phyloP scores from a whole-genome alignment of 371 early-diverging fungal genomes.

The Smittium mucronatum region DNA sequence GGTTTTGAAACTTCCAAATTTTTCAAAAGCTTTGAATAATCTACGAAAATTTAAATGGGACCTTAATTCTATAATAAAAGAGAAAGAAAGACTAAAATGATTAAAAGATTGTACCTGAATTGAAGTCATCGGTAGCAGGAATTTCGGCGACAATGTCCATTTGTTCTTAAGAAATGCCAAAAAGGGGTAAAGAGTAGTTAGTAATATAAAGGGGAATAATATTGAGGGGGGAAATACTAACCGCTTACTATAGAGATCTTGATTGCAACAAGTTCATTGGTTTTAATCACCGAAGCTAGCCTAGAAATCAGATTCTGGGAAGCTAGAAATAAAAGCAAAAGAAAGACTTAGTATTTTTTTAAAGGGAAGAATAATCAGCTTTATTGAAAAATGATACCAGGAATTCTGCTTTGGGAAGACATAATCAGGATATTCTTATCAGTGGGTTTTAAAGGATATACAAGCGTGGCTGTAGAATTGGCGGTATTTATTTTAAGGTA shows the following conservation, averaged over 20 bases:
- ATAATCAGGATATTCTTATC: too few relatives aligned
- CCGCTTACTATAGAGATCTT: constrained; percentile 6
- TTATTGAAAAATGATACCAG: not conserved
- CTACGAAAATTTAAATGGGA: too few relatives aligned
- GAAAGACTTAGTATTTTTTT: not conserved
- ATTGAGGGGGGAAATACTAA: not conserved
- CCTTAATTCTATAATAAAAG: not conserved
- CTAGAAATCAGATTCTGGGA: not conserved
- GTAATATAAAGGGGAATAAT: not conserved
- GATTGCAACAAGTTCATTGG: not conserved
- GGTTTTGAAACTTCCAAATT: not conserved
- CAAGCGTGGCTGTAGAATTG: too few relatives aligned
- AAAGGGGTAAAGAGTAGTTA: not conserved
- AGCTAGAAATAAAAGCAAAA: not conserved
- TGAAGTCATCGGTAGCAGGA: not conserved
- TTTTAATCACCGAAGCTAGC: not conserved
- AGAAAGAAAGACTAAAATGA: not conserved
- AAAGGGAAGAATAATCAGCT: not conserved
- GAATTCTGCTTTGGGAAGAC: not conserved
- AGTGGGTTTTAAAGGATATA: too few relatives aligned
- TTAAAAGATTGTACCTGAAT: constrained; percentile 2
- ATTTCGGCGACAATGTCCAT: constrained; percentile 3
- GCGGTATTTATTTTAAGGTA: too few relatives aligned
- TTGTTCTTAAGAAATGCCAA: not conserved
- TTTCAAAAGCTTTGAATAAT: not conserved